These are phyloP conservation scores for Phaeoacremonium minimum DNA, from an alignment of 2,329 filamentous ascomycete species.

Conservation along the genomic window DNA sequence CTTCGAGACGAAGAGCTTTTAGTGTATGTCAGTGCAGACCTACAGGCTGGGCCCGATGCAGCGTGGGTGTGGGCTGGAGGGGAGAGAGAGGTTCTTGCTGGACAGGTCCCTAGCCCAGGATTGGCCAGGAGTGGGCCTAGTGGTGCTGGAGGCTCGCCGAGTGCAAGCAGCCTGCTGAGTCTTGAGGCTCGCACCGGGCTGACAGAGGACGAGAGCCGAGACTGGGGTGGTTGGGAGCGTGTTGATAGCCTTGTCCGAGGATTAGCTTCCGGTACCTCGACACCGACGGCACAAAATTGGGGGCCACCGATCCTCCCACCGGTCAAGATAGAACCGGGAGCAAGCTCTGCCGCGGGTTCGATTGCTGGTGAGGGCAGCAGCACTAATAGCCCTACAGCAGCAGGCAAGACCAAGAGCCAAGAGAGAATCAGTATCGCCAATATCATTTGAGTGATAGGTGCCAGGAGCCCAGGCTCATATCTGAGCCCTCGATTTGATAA, in stretches of 20 bases:
- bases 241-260: conserved; percentile 61
- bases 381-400: conserved; percentile 25
- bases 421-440: conserved; percentile 41
- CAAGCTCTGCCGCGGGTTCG: conserved; percentile 6
- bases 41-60: conserved; percentile 73
- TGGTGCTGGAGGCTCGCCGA: conserved; percentile 18
- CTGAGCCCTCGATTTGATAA: too few species aligned
- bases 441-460: conserved; percentile 35
- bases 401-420: conserved; percentile 29
- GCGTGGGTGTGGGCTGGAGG: conserved; percentile 79
- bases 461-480: too few species aligned
- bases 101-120: conserved; percentile 17
- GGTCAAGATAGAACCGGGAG: conserved; percentile 23
- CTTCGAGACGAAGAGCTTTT: conserved; percentile 79
- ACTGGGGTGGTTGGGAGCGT: conserved; percentile 79
- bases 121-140: conserved; percentile 6
- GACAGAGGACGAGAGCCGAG: conserved; percentile 52
- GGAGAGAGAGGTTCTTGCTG: conserved; percentile 41
- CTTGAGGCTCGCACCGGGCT: conserved; percentile 46
- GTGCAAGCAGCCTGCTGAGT: conserved; percentile 35
- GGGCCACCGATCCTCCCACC: conserved; percentile 17
- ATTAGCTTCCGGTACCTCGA: conserved; percentile 34
- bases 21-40: conserved; percentile 79
- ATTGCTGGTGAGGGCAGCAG: conserved; percentile 10
- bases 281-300: conserved; percentile 6